phyloP scores from a whole-genome alignment of 768 basidiomycete species.

The Obba rivulosa region DNA sequence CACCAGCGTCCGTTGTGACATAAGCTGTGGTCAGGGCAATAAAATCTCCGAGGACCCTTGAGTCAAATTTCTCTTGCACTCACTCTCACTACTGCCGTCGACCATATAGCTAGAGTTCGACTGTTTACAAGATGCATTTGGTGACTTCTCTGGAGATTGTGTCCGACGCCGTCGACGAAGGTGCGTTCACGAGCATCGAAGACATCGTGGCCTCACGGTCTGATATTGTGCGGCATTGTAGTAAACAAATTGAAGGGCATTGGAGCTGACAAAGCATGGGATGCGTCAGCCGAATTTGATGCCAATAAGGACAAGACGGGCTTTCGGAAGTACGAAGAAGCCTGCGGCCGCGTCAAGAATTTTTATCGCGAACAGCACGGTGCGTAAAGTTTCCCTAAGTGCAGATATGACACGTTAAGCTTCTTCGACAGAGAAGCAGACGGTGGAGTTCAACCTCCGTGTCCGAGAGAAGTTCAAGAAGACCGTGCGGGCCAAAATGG shows the following conservation, averaged over 20 bases:
- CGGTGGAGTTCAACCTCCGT: conserved; percentile 76
- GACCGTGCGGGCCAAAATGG: conserved; percentile 67
- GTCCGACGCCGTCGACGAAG: conserved; percentile 46
- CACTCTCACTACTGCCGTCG: too few relatives aligned
- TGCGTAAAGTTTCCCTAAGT: conserved; percentile 22
- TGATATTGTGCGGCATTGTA: conserved; percentile 19
- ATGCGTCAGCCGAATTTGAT: conserved; percentile 54
- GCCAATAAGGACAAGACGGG: conserved; percentile 56
- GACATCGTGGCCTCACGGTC: background rate
- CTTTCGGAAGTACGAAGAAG: conserved; percentile 71
- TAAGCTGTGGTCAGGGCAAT: background rate
- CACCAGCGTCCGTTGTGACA: too few relatives aligned
- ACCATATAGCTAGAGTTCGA: too few relatives aligned
- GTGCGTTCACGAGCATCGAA: conserved; percentile 23
- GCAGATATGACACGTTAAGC: background rate
- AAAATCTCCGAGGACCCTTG: background rate
- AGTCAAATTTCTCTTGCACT: background rate
- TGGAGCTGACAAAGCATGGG: conserved; percentile 30
- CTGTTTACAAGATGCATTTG: too few relatives aligned
- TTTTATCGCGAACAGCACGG: conserved; percentile 81
- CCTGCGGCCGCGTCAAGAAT: conserved; percentile 71
- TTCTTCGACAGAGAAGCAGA: conserved; percentile 71
- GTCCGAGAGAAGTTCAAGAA: conserved; percentile 71
- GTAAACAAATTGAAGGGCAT: conserved; percentile 68
- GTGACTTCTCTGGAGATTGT: conserved; percentile 30